Conservation (phyloP, 179 eudicot genomes). For the Beta lomatogona region DNA sequence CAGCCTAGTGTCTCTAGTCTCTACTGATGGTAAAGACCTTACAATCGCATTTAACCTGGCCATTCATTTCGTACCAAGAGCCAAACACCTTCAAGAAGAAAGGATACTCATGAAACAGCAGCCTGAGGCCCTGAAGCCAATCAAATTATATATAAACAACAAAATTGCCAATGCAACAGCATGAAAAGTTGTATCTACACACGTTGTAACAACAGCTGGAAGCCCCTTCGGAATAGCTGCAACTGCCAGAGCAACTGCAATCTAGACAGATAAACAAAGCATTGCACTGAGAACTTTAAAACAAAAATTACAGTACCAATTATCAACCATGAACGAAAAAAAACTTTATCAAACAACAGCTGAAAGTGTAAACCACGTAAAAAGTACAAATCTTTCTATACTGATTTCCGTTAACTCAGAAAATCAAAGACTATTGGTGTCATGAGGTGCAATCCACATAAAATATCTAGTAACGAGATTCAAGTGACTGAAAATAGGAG, state of each 20-base stretch:
- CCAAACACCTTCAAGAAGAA: conserved; percentile 69
- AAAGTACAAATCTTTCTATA: background rate
- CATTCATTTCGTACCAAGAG: conserved; percentile 99
- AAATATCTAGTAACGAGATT: background rate
- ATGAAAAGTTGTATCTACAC: conserved; percentile 32
- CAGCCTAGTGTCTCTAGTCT: conserved; percentile 98
- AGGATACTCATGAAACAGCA: conserved; percentile 22
- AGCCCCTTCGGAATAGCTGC: conserved; percentile 99
- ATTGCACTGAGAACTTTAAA: conserved; percentile 13
- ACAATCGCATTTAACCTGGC: conserved; percentile 98
- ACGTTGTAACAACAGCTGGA: conserved; percentile 99
- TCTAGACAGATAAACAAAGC: conserved; percentile 47
- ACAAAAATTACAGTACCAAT: background rate
- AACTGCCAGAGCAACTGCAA: conserved; percentile 99
- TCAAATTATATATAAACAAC: background rate
- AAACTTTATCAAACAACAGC: background rate
- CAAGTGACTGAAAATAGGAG: background rate
- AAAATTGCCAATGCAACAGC: background rate
- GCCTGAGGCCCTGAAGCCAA: conserved; percentile 25
- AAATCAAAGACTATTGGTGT: background rate
- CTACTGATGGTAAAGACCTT: conserved; percentile 97
- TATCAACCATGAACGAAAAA: background rate
- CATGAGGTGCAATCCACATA: background rate
- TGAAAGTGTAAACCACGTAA: background rate
- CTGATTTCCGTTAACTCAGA: background rate